Conservation (phyloP, 208 protist species). For the Strigomonas galati region DNA sequence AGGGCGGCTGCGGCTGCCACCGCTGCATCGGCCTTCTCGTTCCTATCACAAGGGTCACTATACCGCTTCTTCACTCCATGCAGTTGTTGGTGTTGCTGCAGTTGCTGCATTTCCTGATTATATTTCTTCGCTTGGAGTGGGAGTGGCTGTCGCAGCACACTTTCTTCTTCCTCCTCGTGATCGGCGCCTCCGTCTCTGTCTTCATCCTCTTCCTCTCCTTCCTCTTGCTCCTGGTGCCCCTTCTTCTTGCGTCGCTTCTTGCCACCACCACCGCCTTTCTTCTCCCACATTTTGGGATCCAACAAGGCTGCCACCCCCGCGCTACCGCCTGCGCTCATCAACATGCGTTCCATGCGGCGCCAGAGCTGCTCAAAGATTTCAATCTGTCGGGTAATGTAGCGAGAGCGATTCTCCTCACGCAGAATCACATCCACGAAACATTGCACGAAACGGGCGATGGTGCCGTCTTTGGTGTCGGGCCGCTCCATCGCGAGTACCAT, state of each 20-base stretch:
- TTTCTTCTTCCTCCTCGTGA: too few relatives aligned
- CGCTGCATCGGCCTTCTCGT: too few relatives aligned
- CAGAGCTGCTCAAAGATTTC: constrained; percentile 32
- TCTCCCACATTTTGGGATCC: background rate
- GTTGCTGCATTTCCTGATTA: too few relatives aligned
- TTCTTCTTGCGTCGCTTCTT: background rate
- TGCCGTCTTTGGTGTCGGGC: constrained; percentile 52
- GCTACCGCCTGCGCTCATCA: constrained; percentile 14
- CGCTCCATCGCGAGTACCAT: constrained; percentile 75
- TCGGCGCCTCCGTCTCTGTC: background rate
- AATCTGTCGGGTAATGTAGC: constrained; percentile 59
- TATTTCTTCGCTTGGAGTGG: too few relatives aligned
- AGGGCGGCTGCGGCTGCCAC: too few relatives aligned
- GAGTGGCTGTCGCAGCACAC: too few relatives aligned
- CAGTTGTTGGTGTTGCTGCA: too few relatives aligned
- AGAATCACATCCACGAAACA: constrained; percentile 74
- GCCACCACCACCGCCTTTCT: too few relatives aligned
- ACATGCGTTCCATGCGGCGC: constrained; percentile 13
- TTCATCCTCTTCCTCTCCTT: background rate
- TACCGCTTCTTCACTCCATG: too few relatives aligned
- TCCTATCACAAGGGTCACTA: too few relatives aligned
- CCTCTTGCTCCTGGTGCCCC: background rate
- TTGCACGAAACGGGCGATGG: constrained; percentile 74
- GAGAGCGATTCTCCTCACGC: constrained; percentile 61
- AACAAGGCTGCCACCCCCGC: background rate